Conservation (phyloP, 1,284 basidiomycete genomes). For the Coniophora puteana region DNA sequence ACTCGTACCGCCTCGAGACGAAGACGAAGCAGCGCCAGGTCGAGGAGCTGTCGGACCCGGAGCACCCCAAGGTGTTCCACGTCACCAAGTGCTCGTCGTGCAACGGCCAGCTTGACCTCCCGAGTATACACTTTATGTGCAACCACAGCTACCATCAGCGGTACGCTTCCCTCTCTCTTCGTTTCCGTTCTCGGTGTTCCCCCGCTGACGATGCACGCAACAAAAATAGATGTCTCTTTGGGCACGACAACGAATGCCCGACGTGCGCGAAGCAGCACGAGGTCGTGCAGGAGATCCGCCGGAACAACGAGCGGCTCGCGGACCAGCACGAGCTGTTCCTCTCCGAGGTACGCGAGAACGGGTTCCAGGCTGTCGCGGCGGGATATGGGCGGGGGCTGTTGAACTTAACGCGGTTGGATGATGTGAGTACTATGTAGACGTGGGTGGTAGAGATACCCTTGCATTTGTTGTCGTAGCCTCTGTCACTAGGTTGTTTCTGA, state of each 20-base stretch:
- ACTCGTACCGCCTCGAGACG: constrained; percentile 86
- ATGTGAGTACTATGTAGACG: no score
- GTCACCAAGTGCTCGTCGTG: constrained; percentile 90
- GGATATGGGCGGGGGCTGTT: constrained; percentile 78
- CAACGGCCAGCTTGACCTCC: constrained; percentile 85
- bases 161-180: constrained; percentile 35
- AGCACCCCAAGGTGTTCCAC: constrained; percentile 86
- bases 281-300: constrained; percentile 84
- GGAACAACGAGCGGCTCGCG: constrained; percentile 78
- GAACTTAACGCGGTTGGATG: constrained; percentile 38
- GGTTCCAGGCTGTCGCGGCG: constrained; percentile 77
- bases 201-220: background rate
- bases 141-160: constrained; percentile 95
- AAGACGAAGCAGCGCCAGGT: constrained; percentile 81
- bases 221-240: constrained; percentile 65
- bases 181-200: background rate
- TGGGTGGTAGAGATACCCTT: no score
- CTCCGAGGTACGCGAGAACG: constrained; percentile 79
- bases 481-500: no score
- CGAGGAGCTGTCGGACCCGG: constrained; percentile 71
- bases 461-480: no score
- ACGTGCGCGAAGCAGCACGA: constrained; percentile 83
- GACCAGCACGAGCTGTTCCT: constrained; percentile 90
- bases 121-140: constrained; percentile 97
- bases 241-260: constrained; percentile 87